Conservation (phyloP, 2,329 filamentous ascomycete genomes). For the Cladosporium sphaerospermum region DNA sequence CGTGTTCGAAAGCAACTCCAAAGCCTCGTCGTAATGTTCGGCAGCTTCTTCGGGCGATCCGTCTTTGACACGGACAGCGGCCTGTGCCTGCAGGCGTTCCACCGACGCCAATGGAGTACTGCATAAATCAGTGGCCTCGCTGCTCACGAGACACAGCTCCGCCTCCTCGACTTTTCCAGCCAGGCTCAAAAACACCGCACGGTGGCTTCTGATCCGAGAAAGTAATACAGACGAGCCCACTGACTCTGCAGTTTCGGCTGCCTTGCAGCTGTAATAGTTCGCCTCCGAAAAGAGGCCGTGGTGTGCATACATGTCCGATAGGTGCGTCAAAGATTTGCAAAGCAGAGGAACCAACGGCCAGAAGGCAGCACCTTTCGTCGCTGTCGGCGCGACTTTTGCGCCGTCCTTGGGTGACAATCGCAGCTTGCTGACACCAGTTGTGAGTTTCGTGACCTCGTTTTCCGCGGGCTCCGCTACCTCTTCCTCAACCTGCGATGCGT, state of each 20-base stretch:
- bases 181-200: slow-evolving; percentile 19
- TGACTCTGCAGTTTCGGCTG: slow-evolving; percentile 62
- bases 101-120: slow-evolving; percentile 13
- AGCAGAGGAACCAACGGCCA: slow-evolving; percentile 75
- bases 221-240: slow-evolving; percentile 15
- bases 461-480: not conserved
- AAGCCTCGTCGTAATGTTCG: slow-evolving; percentile 17
- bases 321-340: slow-evolving; percentile 63
- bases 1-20: slow-evolving; percentile 6
- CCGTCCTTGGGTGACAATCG: slow-evolving; percentile 32
- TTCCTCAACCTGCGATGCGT: not conserved
- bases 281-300: slow-evolving; percentile 85
- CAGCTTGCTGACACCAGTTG: slow-evolving; percentile 28
- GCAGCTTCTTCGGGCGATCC: slow-evolving; percentile 19
- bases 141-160: slow-evolving; percentile 22
- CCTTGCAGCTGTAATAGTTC: slow-evolving; percentile 79
- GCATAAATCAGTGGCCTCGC: slow-evolving; percentile 11
- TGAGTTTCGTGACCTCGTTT: slow-evolving; percentile 14
- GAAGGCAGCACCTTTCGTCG: slow-evolving; percentile 58
- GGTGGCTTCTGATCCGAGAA: slow-evolving; percentile 17
- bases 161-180: slow-evolving; percentile 25
- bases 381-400: slow-evolving; percentile 22
- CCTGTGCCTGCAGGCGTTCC: slow-evolving; percentile 19
- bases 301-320: slow-evolving; percentile 73
- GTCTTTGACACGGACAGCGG: slow-evolving; percentile 16